Base-by-base conservation (phyloP, 148 eudicot genomes). In the Nepenthes gracilis region DNA sequence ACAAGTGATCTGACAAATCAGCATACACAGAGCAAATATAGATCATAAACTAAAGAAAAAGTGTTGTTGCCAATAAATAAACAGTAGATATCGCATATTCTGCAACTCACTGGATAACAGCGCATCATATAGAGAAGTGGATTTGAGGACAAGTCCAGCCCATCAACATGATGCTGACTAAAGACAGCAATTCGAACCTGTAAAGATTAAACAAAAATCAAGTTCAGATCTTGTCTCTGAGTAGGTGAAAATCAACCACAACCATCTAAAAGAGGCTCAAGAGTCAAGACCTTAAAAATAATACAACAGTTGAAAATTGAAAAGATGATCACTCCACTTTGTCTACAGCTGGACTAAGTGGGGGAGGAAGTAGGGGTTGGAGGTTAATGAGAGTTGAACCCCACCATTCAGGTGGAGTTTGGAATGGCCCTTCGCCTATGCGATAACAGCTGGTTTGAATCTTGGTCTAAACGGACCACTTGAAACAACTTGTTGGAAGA, bases 41-140 rank as follows among this genome's bases (percentile, higher is more conserved):
- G 53, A 49, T 49, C 15, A 49, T 11, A 6, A 2, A 11, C 2
- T 5, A 49, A 49, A 49, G 13, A n/a, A 64, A 49, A 9, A 36
- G 2, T 36, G 1, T 37, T 57, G 10, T 35, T 33, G 9, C 48
- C 6, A 33, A 65, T 33, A 60, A 35, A 57, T 12, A 9, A 59
- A 59, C 37, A 70, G 35, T 49, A 47, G 50, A 48, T 33, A 47
- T 45, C 34, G 48, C n/a, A 55, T 10, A 37, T 33, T 11, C 50
- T 23, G 51, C 43, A 71, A 79, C 90, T 83, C 76, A 94, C 99
- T 57, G 97, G 99, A 70, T 80, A 94, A 82, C 86, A 81, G 49
- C 92, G 95, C 99, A 94, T 94, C 95, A 94, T 78, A 67, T 94
- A 94, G 33, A 94, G 88, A 69, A 94, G 97, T 12, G 99, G 99